Percentiles rank a stretch among this genome's conserved stretches.
Evolutionary conservation across 768 basidiomycete genomes (phyloP).

Genomic region (Crucibulum laeve): DNA sequence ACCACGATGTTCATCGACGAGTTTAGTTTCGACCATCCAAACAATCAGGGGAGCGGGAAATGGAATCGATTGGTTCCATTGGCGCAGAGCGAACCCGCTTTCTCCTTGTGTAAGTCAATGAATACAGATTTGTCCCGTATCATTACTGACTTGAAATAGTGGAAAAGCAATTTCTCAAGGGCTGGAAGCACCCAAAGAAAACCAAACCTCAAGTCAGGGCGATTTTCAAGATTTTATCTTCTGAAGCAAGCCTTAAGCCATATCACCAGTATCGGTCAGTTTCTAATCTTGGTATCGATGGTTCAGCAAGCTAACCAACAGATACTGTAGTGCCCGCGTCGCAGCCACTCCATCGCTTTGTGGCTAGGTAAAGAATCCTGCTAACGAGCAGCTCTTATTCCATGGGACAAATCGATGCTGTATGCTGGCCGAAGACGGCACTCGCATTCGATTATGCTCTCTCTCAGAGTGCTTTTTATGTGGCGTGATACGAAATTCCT

Average conservation of each 20-base stretch:
- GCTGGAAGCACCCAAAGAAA: conserved; percentile 57
- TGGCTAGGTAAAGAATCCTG: conserved; percentile 19
- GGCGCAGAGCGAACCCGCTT: conserved; percentile 27
- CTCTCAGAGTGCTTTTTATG: conserved; percentile 52
- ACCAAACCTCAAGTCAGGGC: conserved; percentile 40
- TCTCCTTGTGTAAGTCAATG: conserved; percentile 32
- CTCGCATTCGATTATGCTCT: conserved; percentile 42
- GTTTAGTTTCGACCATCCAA: conserved; percentile 38
- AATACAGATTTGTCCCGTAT: not conserved
- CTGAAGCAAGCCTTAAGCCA: conserved; percentile 35
- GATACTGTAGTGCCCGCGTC: conserved; percentile 22
- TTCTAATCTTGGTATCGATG: not conserved
- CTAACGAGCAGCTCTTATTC: conserved; percentile 58
- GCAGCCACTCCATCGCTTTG: conserved; percentile 16
- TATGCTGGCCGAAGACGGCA: conserved; percentile 47
- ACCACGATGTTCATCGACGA: conserved; percentile 29
- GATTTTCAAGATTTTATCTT: conserved; percentile 48
- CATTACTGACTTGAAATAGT: conserved; percentile 26
- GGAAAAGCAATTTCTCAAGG: conserved; percentile 43
- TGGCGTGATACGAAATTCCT: conserved; percentile 52
- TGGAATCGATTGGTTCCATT: conserved; percentile 39
- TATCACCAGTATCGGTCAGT: conserved; percentile 45
- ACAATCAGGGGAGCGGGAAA: conserved; percentile 31
- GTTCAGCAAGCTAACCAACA: not conserved
- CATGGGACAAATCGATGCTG: conserved; percentile 66